phyloP scores from a whole-genome alignment of 345 rosid species.

The Trapa bicornis region DNA sequence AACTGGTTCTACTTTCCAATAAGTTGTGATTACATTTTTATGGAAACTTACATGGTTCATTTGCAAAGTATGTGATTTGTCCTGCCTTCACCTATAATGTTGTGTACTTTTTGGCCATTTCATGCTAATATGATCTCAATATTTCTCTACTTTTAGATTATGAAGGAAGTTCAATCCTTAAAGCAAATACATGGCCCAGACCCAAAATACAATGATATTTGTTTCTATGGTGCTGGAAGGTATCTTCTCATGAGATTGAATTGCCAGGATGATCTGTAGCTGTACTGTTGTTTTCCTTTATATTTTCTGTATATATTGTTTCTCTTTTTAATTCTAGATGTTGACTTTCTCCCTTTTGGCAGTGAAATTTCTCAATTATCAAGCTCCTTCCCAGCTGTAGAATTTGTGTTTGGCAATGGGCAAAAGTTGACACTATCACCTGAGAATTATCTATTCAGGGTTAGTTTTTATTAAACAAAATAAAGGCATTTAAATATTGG shows the following conservation, averaged over 20 bases:
- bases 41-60: not conserved
- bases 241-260: constrained; percentile 13
- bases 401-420: constrained; percentile 54
- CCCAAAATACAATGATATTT: constrained; percentile 77
- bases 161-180: constrained; percentile 44
- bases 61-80: not conserved
- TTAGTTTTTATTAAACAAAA: constrained; percentile 18
- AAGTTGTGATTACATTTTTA: not conserved
- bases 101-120: not conserved
- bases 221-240: constrained; percentile 68
- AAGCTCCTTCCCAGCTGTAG: constrained; percentile 54
- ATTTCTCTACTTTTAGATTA: constrained; percentile 30
- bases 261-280: not conserved
- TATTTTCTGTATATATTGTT: not conserved
- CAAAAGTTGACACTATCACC: constrained; percentile 66
- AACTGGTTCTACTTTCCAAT: not conserved
- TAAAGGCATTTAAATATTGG: not conserved
- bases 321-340: not conserved
- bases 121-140: not conserved
- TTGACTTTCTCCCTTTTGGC: constrained; percentile 10
- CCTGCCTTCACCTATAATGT: not conserved
- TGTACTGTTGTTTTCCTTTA: not conserved
- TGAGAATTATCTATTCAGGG: constrained; percentile 82
- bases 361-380: constrained; percentile 51
- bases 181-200: constrained; percentile 77